Evolutionary conservation across 371 early-diverging fungal genomes (phyloP), one percentile per base, ranked within the genome.

Genomic region (Mortierella sp.): DNA sequence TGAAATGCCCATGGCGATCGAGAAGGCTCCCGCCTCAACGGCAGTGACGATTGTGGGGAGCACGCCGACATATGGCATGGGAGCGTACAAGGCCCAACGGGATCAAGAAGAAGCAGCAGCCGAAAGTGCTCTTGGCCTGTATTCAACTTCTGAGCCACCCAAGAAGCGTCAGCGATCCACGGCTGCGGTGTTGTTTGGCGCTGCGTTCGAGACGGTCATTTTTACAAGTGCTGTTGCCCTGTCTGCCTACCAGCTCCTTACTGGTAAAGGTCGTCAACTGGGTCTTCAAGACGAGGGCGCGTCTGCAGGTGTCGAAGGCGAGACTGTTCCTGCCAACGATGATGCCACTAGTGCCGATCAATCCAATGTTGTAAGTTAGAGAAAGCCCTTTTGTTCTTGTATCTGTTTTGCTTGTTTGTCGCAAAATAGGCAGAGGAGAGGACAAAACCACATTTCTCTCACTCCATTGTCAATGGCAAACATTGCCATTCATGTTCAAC

Each of bases 161-260:
- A 78, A 75, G 72, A 87, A 87, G 65, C 28, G 75, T 44, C 77
- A 76, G 52, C 77, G 84, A 45, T 83, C 84, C 16, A 38, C 81
- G 1, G 81, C 87, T 26, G 80, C 87, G 0, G 76, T 77, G 16
- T 58, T 87, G 11, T 55, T 87, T n/a, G 84, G 82, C n/a, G 87
- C 81, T 50, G 87, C 84, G 1, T 65, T 87, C 55, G 87, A 87
- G 52, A 84, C 87, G 13, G 84, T 87, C n/a, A 84, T 87, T 72
- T 81, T 84, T 68, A 87, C 87, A 4, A 77, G 87, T 68, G 87
- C 87, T 2, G 81, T 87, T 26, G 87, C 87, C 11, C 68, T 87
- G 31, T 80, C 87, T 31, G 87, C 87, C 42, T 87, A 87, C 60
- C 78, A 87, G 42, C 52, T 87, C 26, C 72, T 83, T 45, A 87